phyloP scores from a whole-genome alignment of 768 basidiomycete genomes.

The Amanita fuliginea region DNA sequence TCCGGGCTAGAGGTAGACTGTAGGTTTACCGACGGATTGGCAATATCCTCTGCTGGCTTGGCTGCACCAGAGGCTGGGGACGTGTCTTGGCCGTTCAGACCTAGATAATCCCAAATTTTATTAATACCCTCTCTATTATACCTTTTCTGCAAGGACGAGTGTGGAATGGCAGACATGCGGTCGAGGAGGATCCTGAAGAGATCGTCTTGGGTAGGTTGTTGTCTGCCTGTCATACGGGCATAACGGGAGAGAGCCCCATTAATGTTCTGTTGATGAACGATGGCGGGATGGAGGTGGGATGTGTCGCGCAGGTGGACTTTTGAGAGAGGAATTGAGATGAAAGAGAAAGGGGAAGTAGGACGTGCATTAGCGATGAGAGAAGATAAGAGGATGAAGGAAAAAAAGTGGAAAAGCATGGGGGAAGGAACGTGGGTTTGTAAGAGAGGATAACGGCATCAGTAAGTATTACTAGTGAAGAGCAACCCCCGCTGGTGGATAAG shows the following conservation, averaged over 20 bases:
- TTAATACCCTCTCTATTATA: slow-evolving; percentile 3
- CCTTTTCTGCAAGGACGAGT: slow-evolving; percentile 14
- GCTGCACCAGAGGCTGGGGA: slow-evolving; percentile 15
- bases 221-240: slow-evolving; percentile 45
- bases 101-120: not conserved
- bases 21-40: not conserved
- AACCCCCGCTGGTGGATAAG: too few relatives aligned
- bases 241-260: slow-evolving; percentile 44
- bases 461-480: too few relatives aligned
- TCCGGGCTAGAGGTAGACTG: slow-evolving; percentile 9
- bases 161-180: slow-evolving; percentile 23
- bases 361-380: not conserved
- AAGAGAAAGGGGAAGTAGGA: not conserved
- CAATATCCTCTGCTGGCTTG: slow-evolving; percentile 10
- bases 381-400: not conserved
- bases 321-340: slow-evolving; percentile 2
- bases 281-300: not conserved
- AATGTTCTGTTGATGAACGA: slow-evolving; percentile 44
- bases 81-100: not conserved
- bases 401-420: not conserved
- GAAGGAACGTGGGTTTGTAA: too few relatives aligned
- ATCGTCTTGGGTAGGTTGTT: slow-evolving; percentile 22
- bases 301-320: slow-evolving; percentile 1
- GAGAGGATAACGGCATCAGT: too few relatives aligned
- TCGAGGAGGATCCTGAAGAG: slow-evolving; percentile 27